A percentile compares a stretch with the other conserved stretches of the same genome.
phyloP scores from a whole-genome alignment of 345 rosid genomes.

The Heritiera littoralis region DNA sequence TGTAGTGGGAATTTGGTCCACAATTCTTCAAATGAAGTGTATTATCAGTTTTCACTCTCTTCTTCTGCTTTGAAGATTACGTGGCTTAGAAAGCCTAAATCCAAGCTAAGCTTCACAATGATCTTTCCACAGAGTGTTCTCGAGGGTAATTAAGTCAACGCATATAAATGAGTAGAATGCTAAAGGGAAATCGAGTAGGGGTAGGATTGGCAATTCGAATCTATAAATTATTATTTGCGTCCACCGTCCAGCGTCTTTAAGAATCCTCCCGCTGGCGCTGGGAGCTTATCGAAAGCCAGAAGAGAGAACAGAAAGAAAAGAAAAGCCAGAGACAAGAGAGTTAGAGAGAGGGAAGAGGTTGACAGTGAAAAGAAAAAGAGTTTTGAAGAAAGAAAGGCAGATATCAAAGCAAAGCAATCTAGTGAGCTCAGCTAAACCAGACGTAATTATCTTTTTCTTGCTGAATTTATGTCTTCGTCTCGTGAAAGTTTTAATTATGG shows the following conservation, averaged over 20 bases:
- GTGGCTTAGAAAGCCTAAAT: too few relatives aligned
- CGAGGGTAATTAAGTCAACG: slow-evolving; percentile 25
- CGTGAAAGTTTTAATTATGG: slow-evolving; percentile 1
- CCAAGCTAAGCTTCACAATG: too few relatives aligned
- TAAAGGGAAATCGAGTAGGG: background rate
- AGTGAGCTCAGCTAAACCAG: slow-evolving; percentile 6
- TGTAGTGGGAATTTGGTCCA: too few relatives aligned
- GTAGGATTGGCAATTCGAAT: slow-evolving; percentile 14
- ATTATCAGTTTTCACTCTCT: too few relatives aligned
- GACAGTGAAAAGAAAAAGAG: background rate
- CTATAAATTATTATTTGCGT: slow-evolving; percentile 17
- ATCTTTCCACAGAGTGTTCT: too few relatives aligned
- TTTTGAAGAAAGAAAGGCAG: background rate
- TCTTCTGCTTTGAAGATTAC: too few relatives aligned
- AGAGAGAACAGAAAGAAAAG: background rate
- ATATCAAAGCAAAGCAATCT: background rate
- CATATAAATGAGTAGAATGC: too few relatives aligned
- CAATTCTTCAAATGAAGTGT: too few relatives aligned
- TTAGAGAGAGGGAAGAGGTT: background rate
- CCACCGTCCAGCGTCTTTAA: background rate
- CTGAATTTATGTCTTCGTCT: background rate
- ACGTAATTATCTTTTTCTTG: background rate
- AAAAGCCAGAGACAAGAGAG: background rate
- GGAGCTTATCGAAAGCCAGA: background rate
- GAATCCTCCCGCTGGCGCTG: slow-evolving; percentile 12